Evolutionary conservation across 495 filamentous ascomycete genomes (phyloP), one percentile per base, ranked within the genome.

Genomic region (Trichoderma erinaceum): DNA sequence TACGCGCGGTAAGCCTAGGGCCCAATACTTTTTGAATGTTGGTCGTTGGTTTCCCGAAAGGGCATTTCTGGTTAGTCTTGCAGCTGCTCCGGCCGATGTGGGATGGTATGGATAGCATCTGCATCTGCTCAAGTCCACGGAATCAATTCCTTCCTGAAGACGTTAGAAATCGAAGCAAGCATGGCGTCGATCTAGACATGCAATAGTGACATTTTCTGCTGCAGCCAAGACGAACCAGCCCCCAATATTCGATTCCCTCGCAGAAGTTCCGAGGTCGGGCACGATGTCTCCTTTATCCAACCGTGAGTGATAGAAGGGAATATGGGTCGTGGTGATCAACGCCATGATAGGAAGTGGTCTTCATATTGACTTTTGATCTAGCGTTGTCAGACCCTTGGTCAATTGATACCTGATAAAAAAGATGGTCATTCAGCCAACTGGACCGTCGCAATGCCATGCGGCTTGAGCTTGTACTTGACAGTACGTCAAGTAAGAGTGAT

Each of bases 181-280:
- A 61, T 4, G 10, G 56, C 27, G 56, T 61, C 56, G 16, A 61
- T 32, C 56, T 32, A 61, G 11, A 61, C 27, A 27, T 61, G 56
- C 56, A 61, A 27, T 27, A 25, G 35, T 61, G 56, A 61, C 56
- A 61, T 61, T 61, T 52, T 32, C 3, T 61, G 2, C 56, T 32
- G 56, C 56, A 25, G 56, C 56, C 56, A 61, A 61, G 56, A 61
- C 25, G 3, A 61, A 35, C 56, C 13, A 21, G 27, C 56, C 56
- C 56, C 56, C 56, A 61, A 61, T 5, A 5, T 12, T 25, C 29
- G 12, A 18, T 27, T 29, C 12, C 12, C 25, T 32, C 11, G 56
- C 56, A 61, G 25, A 61, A 61, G 56, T 61, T 61, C 56, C 56
- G n/a, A 29, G 27, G 25, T 18, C 13, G 12, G 56, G n/a, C 50